Evolutionary conservation across 352 stramenopile genomes (phyloP).

Genomic region (Pythium dissotocum): DNA sequence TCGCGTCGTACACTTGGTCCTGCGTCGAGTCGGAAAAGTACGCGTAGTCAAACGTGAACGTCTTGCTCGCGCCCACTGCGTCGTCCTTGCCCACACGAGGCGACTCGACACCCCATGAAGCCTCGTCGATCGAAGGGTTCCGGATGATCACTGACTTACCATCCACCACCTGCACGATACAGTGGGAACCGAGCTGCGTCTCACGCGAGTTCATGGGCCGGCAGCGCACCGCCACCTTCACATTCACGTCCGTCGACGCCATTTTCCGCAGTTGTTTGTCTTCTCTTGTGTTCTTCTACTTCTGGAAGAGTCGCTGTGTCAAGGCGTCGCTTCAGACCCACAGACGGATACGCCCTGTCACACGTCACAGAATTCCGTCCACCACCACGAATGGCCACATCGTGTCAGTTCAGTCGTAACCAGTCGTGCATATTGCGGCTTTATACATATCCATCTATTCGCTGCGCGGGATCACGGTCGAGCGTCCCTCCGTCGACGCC

Average conservation of each 20-base stretch:
- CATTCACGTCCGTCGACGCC: slow-evolving; percentile 76
- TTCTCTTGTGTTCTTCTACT: background rate
- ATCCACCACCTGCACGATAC: slow-evolving; percentile 62
- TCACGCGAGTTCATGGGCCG: slow-evolving; percentile 86
- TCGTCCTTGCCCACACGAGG: slow-evolving; percentile 10
- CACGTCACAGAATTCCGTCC: background rate
- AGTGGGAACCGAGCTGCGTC: slow-evolving; percentile 49
- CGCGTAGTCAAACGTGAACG: slow-evolving; percentile 87
- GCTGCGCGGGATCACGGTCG: slow-evolving; percentile 33
- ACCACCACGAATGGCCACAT: background rate
- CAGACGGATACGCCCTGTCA: background rate
- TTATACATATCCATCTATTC: slow-evolving; percentile 7
- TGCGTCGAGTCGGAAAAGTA: slow-evolving; percentile 80
- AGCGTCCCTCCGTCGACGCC: slow-evolving; percentile 24
- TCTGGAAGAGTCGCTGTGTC: background rate
- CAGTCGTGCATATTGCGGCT: background rate
- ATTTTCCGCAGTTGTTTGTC: background rate
- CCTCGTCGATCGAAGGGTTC: slow-evolving; percentile 21
- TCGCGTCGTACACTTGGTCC: slow-evolving; percentile 74
- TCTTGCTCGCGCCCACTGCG: slow-evolving; percentile 16
- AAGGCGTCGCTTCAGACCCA: background rate
- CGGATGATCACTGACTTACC: slow-evolving; percentile 61
- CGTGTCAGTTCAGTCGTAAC: background rate
- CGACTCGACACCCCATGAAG: slow-evolving; percentile 4
- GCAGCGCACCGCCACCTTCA: slow-evolving; percentile 89